Percentiles rank a stretch among this genome's conserved stretches.
Conservation (phyloP, 2,329 filamentous ascomycete genomes). For the Penicillium sp. region DNA sequence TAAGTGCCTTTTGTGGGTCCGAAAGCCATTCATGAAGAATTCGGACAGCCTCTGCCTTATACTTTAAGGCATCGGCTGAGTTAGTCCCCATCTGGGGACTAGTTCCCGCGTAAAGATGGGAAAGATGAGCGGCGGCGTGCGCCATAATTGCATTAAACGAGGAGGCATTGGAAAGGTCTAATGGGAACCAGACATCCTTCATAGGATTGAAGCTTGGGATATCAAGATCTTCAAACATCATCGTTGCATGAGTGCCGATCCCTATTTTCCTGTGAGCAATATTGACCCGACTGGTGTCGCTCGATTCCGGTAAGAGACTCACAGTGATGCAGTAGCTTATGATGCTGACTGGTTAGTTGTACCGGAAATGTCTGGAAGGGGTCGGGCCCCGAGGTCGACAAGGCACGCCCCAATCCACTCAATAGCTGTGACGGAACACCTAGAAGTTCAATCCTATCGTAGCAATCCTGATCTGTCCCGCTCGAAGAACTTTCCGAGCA, state of each 20-base stretch:
- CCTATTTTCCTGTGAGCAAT: constrained; percentile 19
- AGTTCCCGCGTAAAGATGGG: constrained; percentile 35
- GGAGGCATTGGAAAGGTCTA: constrained; percentile 46
- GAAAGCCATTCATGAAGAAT: constrained; percentile 29
- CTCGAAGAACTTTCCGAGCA: background rate
- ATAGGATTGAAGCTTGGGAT: constrained; percentile 40
- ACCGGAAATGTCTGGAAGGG: constrained; percentile 43
- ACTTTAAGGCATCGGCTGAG: constrained; percentile 29
- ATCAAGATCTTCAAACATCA: constrained; percentile 36
- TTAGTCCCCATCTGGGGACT: constrained; percentile 25
- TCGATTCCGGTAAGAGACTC: constrained; percentile 5
- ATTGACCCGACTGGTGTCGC: background rate
- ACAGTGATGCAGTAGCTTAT: constrained; percentile 44
- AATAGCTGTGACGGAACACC: constrained; percentile 22
- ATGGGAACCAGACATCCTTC: constrained; percentile 45
- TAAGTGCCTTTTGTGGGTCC: constrained; percentile 33
- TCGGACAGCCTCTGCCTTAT: constrained; percentile 40
- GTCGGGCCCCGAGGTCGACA: constrained; percentile 33
- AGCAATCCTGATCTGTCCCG: background rate
- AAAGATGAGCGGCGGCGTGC: constrained; percentile 44
- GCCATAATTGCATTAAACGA: constrained; percentile 48
- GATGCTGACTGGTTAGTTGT: constrained; percentile 36
- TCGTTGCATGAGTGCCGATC: constrained; percentile 34
- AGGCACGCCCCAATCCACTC: constrained; percentile 32
- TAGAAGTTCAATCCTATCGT: background rate